Base-by-base conservation (phyloP, 2,329 filamentous ascomycete genomes). In the Pseudogymnoascus sp. region DNA sequence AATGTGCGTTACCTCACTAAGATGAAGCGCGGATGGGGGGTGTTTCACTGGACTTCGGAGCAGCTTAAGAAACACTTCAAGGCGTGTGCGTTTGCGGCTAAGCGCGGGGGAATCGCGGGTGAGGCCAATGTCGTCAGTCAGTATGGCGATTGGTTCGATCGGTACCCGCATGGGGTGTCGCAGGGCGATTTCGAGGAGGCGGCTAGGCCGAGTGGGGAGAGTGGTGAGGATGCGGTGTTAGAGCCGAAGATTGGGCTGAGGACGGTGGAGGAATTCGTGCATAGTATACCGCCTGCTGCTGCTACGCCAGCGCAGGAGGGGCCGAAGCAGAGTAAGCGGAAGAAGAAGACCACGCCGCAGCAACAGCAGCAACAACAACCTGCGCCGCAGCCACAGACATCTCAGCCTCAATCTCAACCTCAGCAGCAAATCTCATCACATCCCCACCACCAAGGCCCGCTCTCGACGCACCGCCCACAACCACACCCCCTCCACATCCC, bases 21-120 rank as follows among this genome's bases (percentile, higher is more conserved):
- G 75, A 96, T 97, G 90, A 97, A 96, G 79, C 90, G 90, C 65
- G 93, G 95, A 71, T 99, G 95, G 95, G 95, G 93, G 65, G 96
- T 97, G 89, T 97, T 97, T 73, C 91, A 96, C 73, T 97, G 92
- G 77, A 93, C 97, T 83, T 88, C 91, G 0, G 93, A 97, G 73
- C 95, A 93, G 71, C 82, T 97, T 37, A 92, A 95, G 65, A 89
- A 93, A 63, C 86, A 96, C 66, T 99, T 96, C 73, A 86, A 89
- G 61, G 85, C 86, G 59, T 93, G 92, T 69, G 87, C 92, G 14
- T 92, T 97, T 73, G 88, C 88, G n/a, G 86, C 87, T 31, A 81
- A 87, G 62, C 84, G 86, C 68, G 90, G 90, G 8, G 73, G 77
- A 65, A 74, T 74, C 64, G 77, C 81, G 62, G 77, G 77, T 47